Evolutionary conservation across 1,284 basidiomycete genomes (phyloP).

Genomic region (Fistulina hepatica): DNA sequence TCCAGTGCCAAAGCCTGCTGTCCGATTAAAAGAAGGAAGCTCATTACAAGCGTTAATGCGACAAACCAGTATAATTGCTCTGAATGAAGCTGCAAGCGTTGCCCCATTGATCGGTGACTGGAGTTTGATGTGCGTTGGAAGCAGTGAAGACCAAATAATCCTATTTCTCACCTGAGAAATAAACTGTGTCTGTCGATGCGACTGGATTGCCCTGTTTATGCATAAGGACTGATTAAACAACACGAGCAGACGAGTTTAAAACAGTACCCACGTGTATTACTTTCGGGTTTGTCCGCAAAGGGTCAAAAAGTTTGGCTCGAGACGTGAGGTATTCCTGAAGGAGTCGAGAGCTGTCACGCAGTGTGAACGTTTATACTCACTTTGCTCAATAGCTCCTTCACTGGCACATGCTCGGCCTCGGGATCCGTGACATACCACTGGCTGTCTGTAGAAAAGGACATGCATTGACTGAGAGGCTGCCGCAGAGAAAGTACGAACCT

Average conservation of each 20-base stretch:
- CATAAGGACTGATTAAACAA: slow-evolving; percentile 7
- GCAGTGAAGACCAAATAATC: no score
- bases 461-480: background rate
- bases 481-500: slow-evolving; percentile 32
- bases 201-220: slow-evolving; percentile 65
- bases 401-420: slow-evolving; percentile 60
- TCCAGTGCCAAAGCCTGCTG: slow-evolving; percentile 63
- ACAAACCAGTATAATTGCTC: slow-evolving; percentile 76
- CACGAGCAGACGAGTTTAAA: background rate
- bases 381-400: slow-evolving; percentile 72
- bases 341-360: background rate
- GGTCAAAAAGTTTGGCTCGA: slow-evolving; percentile 75
- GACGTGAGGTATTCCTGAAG: slow-evolving; percentile 66
- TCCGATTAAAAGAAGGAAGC: slow-evolving; percentile 1
- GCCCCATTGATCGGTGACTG: slow-evolving; percentile 79
- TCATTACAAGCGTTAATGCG: background rate
- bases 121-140: slow-evolving; percentile 2
- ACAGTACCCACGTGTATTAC: slow-evolving; percentile 51
- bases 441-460: slow-evolving; percentile 42
- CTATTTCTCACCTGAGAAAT: slow-evolving; percentile 59
- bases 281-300: slow-evolving; percentile 48
- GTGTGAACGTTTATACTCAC: slow-evolving; percentile 24
- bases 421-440: slow-evolving; percentile 88
- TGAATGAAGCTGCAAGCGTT: slow-evolving; percentile 95
- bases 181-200: slow-evolving; percentile 86